Conservation (phyloP, 139 green algal genomes). For the Chlamydomonas schloesseri region DNA sequence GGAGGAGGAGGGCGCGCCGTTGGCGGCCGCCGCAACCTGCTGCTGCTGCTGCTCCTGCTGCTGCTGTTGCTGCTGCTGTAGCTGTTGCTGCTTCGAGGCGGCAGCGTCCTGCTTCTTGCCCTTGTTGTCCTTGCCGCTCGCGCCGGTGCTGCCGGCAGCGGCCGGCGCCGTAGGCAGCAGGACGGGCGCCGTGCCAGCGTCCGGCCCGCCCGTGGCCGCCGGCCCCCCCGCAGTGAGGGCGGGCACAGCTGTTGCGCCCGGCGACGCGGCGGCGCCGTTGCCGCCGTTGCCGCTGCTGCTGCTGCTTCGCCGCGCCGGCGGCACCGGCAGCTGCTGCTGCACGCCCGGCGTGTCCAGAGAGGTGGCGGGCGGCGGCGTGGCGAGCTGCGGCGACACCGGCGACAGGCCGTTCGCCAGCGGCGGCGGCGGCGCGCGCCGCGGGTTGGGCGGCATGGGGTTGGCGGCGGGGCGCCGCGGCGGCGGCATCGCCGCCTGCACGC, state of each 20-base stretch:
- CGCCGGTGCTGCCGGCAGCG: not conserved
- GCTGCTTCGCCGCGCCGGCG: not conserved
- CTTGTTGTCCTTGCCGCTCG: too few species aligned
- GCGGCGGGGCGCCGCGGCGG: slow-evolving; percentile 13
- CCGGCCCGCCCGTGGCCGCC: not conserved
- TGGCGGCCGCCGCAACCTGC: too few species aligned
- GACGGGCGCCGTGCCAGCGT: not conserved
- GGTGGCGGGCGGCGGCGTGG: slow-evolving; percentile 28
- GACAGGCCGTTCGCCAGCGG: not conserved
- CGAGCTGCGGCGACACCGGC: slow-evolving; percentile 19
- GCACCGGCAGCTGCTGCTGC: not conserved
- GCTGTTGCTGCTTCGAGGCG: too few species aligned
- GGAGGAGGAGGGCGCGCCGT: too few species aligned
- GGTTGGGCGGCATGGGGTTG: too few species aligned
- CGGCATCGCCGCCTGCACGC: slow-evolving; percentile 4
- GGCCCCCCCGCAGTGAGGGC: not conserved
- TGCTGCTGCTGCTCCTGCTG: too few species aligned
- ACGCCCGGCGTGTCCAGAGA: slow-evolving; percentile 35
- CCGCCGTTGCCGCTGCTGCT: not conserved
- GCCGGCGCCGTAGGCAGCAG: not conserved
- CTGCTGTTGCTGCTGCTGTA: too few species aligned
- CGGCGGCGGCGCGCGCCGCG: not conserved
- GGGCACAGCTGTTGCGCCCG: too few species aligned
- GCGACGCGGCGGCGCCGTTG: not conserved
- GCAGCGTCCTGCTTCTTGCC: too few species aligned